A percentile compares a stretch with the other conserved stretches of the same genome.
Evolutionary conservation across 495 filamentous ascomycete species (phyloP).

Genomic region (Aspergillus indologenus): DNA sequence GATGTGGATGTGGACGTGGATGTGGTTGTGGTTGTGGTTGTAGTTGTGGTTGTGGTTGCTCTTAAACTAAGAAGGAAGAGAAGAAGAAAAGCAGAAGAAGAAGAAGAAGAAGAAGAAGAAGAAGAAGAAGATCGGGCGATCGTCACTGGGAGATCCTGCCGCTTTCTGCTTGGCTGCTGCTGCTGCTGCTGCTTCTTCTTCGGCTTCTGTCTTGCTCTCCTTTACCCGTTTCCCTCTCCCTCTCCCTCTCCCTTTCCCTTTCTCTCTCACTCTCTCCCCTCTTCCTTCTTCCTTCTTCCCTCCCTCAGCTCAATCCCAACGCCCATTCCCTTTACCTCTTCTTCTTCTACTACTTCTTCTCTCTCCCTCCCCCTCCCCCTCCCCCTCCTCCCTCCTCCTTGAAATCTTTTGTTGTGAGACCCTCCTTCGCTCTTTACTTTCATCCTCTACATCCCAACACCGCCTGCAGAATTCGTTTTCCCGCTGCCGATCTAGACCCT

Average conservation of each 20-base stretch:
- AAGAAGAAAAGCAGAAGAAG: too few species aligned
- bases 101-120: neutral
- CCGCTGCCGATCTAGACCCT: neutral
- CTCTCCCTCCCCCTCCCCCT: constrained; percentile 2
- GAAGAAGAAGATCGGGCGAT: too few species aligned
- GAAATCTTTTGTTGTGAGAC: too few species aligned
- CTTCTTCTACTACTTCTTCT: constrained; percentile 2
- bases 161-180: neutral
- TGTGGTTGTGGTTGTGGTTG: too few species aligned
- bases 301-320: neutral
- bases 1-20: too few species aligned
- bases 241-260: neutral
- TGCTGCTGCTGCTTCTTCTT: neutral
- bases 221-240: neutral
- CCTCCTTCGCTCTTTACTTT: neutral
- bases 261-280: neutral
- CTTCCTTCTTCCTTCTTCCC: neutral
- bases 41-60: too few species aligned
- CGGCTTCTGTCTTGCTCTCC: neutral
- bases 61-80: too few species aligned
- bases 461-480: neutral
- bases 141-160: too few species aligned
- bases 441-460: neutral
- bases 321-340: neutral
- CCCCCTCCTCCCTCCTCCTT: constrained; percentile 1